These are phyloP conservation scores for Mycosphaerelloides madeirae DNA, from an alignment of 2,329 filamentous ascomycete species.

Conservation along the genomic window DNA sequence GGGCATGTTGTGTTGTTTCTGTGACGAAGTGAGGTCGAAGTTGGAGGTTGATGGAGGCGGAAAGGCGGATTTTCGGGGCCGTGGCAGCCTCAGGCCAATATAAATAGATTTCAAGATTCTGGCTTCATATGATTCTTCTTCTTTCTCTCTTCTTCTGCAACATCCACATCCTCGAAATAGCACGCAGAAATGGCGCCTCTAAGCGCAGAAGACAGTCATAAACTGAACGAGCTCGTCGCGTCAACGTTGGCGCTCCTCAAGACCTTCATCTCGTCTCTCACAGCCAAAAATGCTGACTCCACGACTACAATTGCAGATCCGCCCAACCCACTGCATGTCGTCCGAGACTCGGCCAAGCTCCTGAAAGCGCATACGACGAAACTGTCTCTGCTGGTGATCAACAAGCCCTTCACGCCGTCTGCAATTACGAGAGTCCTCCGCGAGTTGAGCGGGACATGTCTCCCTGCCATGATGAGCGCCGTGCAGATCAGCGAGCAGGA, in stretches of 20 bases:
- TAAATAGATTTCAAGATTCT: too few relatives aligned
- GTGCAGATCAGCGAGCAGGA: conserved; percentile 60
- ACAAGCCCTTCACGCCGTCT: conserved; percentile 76
- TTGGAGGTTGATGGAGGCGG: not conserved
- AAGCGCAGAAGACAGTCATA: conserved; percentile 17
- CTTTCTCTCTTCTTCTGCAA: not conserved
- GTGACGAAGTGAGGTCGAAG: conserved; percentile 4
- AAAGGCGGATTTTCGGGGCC: conserved; percentile 2
- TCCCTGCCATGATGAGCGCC: conserved; percentile 69
- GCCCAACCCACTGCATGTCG: conserved; percentile 59
- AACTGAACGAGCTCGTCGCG: conserved; percentile 27
- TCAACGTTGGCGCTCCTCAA: conserved; percentile 30
- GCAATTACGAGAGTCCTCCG: conserved; percentile 67
- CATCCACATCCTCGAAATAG: not conserved
- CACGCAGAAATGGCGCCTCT: conserved; percentile 24
- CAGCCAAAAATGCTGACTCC: conserved; percentile 16
- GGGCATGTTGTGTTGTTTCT: conserved; percentile 1
- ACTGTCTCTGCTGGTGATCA: conserved; percentile 79
- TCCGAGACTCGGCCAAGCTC: conserved; percentile 66
- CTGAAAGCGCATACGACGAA: conserved; percentile 83
- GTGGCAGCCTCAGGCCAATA: not conserved
- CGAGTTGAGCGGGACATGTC: conserved; percentile 66
- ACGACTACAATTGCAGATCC: conserved; percentile 27
- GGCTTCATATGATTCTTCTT: not conserved
- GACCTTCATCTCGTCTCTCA: conserved; percentile 29